Base-by-base conservation (phyloP, 208 protist genomes). In the Acanthamoeba triangularis region DNA sequence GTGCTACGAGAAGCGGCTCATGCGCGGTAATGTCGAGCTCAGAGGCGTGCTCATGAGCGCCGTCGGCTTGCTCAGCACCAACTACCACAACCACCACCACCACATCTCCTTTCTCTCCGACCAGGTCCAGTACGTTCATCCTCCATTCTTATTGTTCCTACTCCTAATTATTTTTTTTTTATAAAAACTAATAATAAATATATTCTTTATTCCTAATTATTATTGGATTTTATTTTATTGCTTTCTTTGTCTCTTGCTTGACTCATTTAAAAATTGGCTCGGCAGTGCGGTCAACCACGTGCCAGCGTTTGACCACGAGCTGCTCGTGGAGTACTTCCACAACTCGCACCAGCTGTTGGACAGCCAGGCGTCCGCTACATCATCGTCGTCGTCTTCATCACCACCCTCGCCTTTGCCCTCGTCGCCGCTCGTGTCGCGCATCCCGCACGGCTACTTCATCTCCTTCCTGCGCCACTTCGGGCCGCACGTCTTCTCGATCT, bases 51-150 rank as follows among this genome's bases (percentile, higher is more conserved):
- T 67, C 63, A 94, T 94, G 90, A 35, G 65, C 41, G 41, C 65
- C n/a, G 90, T 94, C 37, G 90, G 90, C 67, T 18, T 94, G 25
- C 65, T 94, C 16, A 59, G 61, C 47, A 76, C 90, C 25, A 94
- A 80, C 41, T 76, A 63, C 67, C 33, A 67, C 61, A 59, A 44
- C 20, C 65, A 63, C 28, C 90, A 94, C 49, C 37, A 76, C 4
- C 90, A 94, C 90, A 82, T 67, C 35, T 28, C 37, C 37, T 94
- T 94, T 35, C 90, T 94, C 18, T 44, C 59, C 41, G 90, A 80
- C 41, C 90, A 94, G 76, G 90, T 94, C 25, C n/a, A 35, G 90
- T 94, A 76, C 90, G 44, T 30, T 25, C 30, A 18, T 33, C 56
- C 30, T 33, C 56, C 30, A 20, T 54, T 18, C 49, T 54, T 54